Evolutionary conservation across 2,329 filamentous ascomycete species (phyloP), one percentile per base, ranked within the genome.

Genomic region (Sarocladiaceae sp.): DNA sequence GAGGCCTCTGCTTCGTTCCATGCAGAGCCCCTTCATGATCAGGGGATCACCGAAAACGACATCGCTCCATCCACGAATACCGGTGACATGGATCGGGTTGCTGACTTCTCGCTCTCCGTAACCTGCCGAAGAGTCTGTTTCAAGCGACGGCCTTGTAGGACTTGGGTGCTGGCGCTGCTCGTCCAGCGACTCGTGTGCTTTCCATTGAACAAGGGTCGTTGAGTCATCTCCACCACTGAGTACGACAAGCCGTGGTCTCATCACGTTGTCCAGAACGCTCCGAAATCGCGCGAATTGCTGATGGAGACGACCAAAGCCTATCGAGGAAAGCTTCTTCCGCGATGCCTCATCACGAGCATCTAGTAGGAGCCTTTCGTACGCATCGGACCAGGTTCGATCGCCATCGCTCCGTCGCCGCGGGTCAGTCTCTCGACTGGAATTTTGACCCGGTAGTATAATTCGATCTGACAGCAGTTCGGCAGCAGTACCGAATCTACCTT

Each of bases 11-110:
- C 68, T 73, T 0, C 74, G 69, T 17, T 68, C 62, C 13, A 73
- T 69, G 58, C 68, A 71, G 57, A 84, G 80, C 6, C 71, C 70
- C 25, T 3, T 69, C 2, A 76, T 71, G 48, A 86, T 68, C 2
- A 84, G 61, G 0, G 81, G 80, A 55, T 85, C 82, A 11, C 81
- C 82, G 56, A 85, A 84, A 11, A 83, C 57, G 39, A 77, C 76
- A 53, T 75, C 77, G 54, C 77, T 77, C 81, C 81, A 85, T 64
- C 81, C 78, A 28, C 71, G 70, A n/a, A 84, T 61, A 0, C 80
- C 80, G 0, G 71, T 76, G 13, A 83, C 61, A 20, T 60, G 60
- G 13, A 44, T 44, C 40, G 4, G 28, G 35, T 17, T 37, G 7
- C 7, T 17, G 7, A 12, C 35, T 5, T 44, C 10, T n/a, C 10